Percentiles rank a stretch among this genome's conserved stretches.
Evolutionary conservation across 192 early-diverging fungal genomes (phyloP).

Genomic region (Backusella mclennaniae): DNA sequence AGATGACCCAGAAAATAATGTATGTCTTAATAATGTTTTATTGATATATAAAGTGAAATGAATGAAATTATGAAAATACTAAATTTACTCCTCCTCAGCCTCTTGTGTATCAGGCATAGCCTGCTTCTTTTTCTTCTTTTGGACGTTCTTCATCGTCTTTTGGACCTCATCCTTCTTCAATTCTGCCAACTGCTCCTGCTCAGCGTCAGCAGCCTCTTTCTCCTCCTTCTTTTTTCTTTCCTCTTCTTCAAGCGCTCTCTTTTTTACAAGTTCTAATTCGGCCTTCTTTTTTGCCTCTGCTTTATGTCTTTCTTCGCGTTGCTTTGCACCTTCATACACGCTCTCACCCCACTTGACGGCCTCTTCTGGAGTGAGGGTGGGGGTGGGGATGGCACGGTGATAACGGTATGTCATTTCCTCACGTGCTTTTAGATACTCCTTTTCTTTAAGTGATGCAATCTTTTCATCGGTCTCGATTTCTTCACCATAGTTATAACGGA

Average conservation of each 20-base stretch:
- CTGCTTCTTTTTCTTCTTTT: not conserved
- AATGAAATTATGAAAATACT: not conserved
- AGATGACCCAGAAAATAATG: no score
- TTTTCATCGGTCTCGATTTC: not conserved
- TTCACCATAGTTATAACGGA: constrained; percentile 8
- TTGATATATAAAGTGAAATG: not conserved
- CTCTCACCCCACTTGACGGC: not conserved
- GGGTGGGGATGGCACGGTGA: constrained; percentile 14
- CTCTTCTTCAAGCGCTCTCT: not conserved
- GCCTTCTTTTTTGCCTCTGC: not conserved
- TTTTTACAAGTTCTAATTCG: not conserved
- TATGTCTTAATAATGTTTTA: not conserved
- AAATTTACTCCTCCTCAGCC: not conserved
- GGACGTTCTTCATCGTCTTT: not conserved
- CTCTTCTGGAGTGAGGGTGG: not conserved
- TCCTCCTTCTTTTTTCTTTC: not conserved
- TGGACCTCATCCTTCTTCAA: not conserved
- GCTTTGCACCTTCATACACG: not conserved
- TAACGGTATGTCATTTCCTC: not conserved
- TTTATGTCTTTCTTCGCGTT: not conserved
- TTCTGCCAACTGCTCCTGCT: not conserved
- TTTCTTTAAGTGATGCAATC: not conserved
- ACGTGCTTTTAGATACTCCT: not conserved
- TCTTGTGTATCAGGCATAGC: not conserved
- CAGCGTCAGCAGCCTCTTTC: not conserved